Evolutionary conservation across 2,329 filamentous ascomycete genomes (phyloP).

Genomic region (Penicillium nordicum): DNA sequence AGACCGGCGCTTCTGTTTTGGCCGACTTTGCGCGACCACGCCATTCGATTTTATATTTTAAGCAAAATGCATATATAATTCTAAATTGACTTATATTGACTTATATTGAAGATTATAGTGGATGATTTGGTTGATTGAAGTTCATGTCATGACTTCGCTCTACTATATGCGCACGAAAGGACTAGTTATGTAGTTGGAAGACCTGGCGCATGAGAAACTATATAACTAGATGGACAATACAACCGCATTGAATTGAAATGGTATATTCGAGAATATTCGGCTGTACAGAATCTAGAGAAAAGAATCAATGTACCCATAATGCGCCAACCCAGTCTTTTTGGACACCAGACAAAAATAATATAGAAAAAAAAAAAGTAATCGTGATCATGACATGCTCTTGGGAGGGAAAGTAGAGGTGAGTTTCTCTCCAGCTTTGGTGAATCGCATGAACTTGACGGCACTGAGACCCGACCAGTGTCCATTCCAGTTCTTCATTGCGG

Average conservation of each 20-base stretch:
- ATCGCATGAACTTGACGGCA: constrained; percentile 71
- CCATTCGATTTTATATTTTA: not conserved
- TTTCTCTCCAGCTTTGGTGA: constrained; percentile 62
- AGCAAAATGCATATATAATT: not conserved
- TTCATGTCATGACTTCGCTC: not conserved
- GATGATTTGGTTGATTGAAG: not conserved
- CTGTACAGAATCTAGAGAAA: constrained; percentile 15
- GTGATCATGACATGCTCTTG: constrained; percentile 50
- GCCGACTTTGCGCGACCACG: constrained; percentile 19
- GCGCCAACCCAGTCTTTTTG: constrained; percentile 18
- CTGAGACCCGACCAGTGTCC: constrained; percentile 79
- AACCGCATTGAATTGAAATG: constrained; percentile 3
- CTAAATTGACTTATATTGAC: too few relatives aligned
- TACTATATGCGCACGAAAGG: not conserved
- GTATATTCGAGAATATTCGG: constrained; percentile 10
- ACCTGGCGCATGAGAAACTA: not conserved
- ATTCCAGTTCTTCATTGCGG: constrained; percentile 70
- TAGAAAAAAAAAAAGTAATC: constrained; percentile 11
- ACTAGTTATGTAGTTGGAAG: too few relatives aligned
- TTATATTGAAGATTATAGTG: not conserved
- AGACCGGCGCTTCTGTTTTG: constrained; percentile 19
- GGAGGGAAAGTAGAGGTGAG: constrained; percentile 77
- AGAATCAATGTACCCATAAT: constrained; percentile 25
- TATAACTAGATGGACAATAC: not conserved
- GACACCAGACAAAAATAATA: constrained; percentile 11